phyloP scores from a whole-genome alignment of 495 filamentous ascomycete species.

The Aspergillus steynii region DNA sequence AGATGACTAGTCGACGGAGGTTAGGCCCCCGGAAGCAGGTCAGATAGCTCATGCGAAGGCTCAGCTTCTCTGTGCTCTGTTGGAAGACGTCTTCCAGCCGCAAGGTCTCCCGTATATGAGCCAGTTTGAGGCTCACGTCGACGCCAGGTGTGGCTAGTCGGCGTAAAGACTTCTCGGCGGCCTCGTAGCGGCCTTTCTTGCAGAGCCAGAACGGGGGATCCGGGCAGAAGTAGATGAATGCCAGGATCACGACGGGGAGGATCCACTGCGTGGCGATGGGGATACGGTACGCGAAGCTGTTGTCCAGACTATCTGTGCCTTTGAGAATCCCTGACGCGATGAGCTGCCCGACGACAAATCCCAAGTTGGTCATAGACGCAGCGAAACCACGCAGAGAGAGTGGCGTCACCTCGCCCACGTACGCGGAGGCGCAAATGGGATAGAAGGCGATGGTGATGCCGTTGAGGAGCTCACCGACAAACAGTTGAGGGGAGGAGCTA shows the following conservation, averaged over 20 bases:
- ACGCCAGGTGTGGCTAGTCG: slow-evolving; percentile 31
- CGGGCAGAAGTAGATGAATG: slow-evolving; percentile 43
- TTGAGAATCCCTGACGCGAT: slow-evolving; percentile 41
- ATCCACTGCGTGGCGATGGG: slow-evolving; percentile 40
- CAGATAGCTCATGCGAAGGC: slow-evolving; percentile 35
- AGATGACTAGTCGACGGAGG: slow-evolving; percentile 46
- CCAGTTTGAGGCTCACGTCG: slow-evolving; percentile 25
- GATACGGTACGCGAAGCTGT: slow-evolving; percentile 36
- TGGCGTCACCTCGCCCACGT: slow-evolving; percentile 38
- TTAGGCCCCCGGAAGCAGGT: slow-evolving; percentile 50
- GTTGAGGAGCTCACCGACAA: slow-evolving; percentile 36
- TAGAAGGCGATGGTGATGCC: slow-evolving; percentile 38
- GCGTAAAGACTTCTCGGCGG: slow-evolving; percentile 34
- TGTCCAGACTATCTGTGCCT: slow-evolving; percentile 31
- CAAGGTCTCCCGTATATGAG: slow-evolving; percentile 37
- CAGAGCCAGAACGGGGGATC: slow-evolving; percentile 54
- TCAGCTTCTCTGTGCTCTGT: slow-evolving; percentile 28
- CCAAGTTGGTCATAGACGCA: slow-evolving; percentile 40
- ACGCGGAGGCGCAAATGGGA: slow-evolving; percentile 37
- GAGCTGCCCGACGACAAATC: slow-evolving; percentile 38
- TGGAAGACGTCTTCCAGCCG: slow-evolving; percentile 43
- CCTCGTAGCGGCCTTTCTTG: slow-evolving; percentile 40
- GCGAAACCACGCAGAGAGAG: slow-evolving; percentile 42
- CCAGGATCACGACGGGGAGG: slow-evolving; percentile 30
- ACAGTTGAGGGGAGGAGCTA: slow-evolving; percentile 29